Base-by-base conservation (phyloP, 2,329 filamentous ascomycete genomes). In the Polytolypa hystricis region DNA sequence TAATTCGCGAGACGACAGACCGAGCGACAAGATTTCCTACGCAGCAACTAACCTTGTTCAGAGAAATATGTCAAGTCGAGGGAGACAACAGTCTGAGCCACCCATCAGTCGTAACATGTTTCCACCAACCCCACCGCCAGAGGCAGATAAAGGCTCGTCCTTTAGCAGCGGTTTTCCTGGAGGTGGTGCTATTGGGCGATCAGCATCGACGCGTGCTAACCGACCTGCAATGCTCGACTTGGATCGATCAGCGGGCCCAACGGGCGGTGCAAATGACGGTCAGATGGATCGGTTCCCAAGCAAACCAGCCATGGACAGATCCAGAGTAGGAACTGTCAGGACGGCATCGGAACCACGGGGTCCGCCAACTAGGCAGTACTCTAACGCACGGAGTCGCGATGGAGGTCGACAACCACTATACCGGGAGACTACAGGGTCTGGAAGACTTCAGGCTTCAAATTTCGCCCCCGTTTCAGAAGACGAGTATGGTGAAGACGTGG, bases 61-160 rank as follows among this genome's bases (percentile, higher is more conserved):
- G 56, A 81, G 84, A 20, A 83, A 82, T 33, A 67, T 96, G 21
- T 73, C 74, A 48, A 89, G 82, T 53, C 77, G 83, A 45, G 63
- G 64, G 46, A 74, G 82, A 52, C 84, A 93, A 51, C 84, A 91
- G 54, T 91, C 84, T 12, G 86, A 91, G 54, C 84, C 85, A 6
- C 84, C 84, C 0, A 67, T 77, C 45, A 76, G 74, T 54, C 78
- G 85, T 50, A 84, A 83, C 50, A 74, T 89, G 44, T 95, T 96
- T 65, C 91, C 91, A 12, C 91, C 91, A n/a, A 96, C 91, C n/a
- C 91, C 91, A 27, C 91, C 91, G 5, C 91, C 91, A 4, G 91
- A 98, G 66, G 74, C 75, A 43, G 86, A 95, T 47, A 81, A 79
- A 51, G 41, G 42, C 7, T 33, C 40, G 11, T 57, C 47, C 35